Evolutionary conservation across 1,284 basidiomycete species (phyloP), one percentile per base, ranked within the genome.

Genomic region (Microbotryum intermedium): DNA sequence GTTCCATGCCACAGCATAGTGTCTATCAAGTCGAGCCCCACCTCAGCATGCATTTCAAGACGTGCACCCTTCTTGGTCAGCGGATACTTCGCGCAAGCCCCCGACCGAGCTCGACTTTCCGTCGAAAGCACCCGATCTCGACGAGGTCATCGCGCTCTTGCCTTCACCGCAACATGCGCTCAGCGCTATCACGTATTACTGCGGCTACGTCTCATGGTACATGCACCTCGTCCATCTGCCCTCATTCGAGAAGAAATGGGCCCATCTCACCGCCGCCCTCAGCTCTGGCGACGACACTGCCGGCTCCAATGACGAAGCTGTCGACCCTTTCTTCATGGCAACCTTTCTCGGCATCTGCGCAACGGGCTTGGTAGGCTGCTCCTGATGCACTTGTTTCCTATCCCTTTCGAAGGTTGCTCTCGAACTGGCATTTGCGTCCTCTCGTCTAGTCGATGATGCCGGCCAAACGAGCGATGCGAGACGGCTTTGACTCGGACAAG

Each of bases 291-390:
- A 57, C 50, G 62, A 64, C n/a, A 44, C 20, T 21, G 46, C 47
- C 7, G 34, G 34, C 10, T 30, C 10, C 29, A 30, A 5, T 30
- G 29, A 30, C 6, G 29, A 30, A 11, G 55, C 49, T 6, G 59
- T 65, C 54, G 65, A 65, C 54, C 65, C 62, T 4, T 64, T 64
- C 58, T 66, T 64, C 55, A 43, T 64, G 50, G 57, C 65, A 10
- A 60, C 64, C 4, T 60, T 54, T 53, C 56, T 66, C 44, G 64
- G 61, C 20, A 44, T 66, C 20, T 53, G 55, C 34, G 64, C 64
- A 6, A 66, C 58, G 6, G 61, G 64, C 4, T 51, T 66, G 25
- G 52, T 53, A 1, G 46, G 46, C 46, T 11, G 3, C 28, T 46
- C 23, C 16, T 34, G 34, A 34, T 34, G 3, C 34, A 4, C 34